Conservation (phyloP, 2,329 filamentous ascomycete genomes). For the Colletotrichum sp. region DNA sequence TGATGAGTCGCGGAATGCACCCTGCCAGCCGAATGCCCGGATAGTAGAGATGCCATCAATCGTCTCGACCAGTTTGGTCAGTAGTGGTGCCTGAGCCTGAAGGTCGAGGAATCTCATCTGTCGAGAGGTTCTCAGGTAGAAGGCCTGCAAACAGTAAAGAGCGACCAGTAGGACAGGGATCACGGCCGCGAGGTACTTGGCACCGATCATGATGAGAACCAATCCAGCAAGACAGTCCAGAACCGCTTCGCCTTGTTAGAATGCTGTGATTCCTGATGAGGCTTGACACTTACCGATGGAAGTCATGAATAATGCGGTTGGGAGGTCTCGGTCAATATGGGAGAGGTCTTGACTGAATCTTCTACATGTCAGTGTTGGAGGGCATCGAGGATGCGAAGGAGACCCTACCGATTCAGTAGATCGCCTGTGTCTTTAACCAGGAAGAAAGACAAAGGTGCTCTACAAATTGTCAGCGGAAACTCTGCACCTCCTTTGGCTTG, state of each 20-base stretch:
- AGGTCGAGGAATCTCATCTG: slow-evolving; percentile 62
- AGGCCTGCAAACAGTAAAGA: slow-evolving; percentile 30
- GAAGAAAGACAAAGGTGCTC: slow-evolving; percentile 23
- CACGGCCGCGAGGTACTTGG: slow-evolving; percentile 48
- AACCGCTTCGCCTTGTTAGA: background rate
- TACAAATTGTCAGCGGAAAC: background rate
- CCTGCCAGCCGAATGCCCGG: slow-evolving; percentile 30
- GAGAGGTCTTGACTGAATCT: slow-evolving; percentile 31
- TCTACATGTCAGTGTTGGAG: background rate
- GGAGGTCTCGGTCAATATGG: slow-evolving; percentile 28
- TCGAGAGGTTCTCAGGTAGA: slow-evolving; percentile 55
- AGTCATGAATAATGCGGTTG: slow-evolving; percentile 3
- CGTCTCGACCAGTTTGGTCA: slow-evolving; percentile 44
- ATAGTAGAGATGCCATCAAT: slow-evolving; percentile 31
- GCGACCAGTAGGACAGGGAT: slow-evolving; percentile 42
- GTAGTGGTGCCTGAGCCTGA: slow-evolving; percentile 56
- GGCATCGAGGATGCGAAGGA: background rate
- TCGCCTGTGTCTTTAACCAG: slow-evolving; percentile 25
- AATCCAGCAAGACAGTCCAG: background rate
- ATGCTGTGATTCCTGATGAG: accelerated
- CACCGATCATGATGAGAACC: slow-evolving; percentile 47
- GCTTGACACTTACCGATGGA: background rate
- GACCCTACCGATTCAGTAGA: slow-evolving; percentile 22
- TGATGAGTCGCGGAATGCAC: background rate
- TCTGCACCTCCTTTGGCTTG: accelerated